These are phyloP conservation scores for Mucor velutinosus DNA, from an alignment of 371 early-diverging fungal genomes.

Conservation along the genomic window DNA sequence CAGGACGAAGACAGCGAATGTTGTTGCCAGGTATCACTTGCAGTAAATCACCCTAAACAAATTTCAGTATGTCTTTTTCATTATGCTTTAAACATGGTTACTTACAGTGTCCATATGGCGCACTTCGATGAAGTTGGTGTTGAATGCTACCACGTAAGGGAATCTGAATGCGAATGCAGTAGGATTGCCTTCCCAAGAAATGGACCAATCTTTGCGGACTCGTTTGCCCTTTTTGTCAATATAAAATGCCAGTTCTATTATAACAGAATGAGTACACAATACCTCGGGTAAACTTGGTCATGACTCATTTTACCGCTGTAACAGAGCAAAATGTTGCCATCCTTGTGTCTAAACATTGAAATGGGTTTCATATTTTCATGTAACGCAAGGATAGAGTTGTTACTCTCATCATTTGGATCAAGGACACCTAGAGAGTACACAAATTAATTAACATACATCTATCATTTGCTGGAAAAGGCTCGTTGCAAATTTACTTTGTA, in stretches of 20 bases:
- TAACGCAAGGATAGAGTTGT: conserved; percentile 27
- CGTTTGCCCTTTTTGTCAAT: conserved; percentile 81
- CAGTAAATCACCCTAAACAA: conserved; percentile 53
- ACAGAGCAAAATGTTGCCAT: conserved; percentile 85
- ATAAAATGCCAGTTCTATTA: conserved; percentile 84
- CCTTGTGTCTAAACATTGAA: conserved; percentile 78
- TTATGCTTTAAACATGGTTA: not conserved
- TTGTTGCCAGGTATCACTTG: conserved; percentile 68
- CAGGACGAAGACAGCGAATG: conserved; percentile 59
- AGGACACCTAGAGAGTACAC: conserved; percentile 37
- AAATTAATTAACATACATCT: not conserved
- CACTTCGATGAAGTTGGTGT: conserved; percentile 85
- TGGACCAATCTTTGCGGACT: conserved; percentile 70
- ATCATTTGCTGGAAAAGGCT: not conserved
- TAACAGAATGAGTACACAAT: not conserved
- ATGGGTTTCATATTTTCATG: conserved; percentile 66
- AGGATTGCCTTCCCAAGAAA: conserved; percentile 78
- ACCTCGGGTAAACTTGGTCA: not conserved
- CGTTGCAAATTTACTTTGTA: conserved; percentile 38
- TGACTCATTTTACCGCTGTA: conserved; percentile 64
- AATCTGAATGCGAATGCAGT: conserved; percentile 73
- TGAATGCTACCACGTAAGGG: conserved; percentile 90
- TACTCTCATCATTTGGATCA: conserved; percentile 47
- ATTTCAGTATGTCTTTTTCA: not conserved
- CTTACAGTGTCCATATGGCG: conserved; percentile 75